A percentile compares a stretch with the other conserved stretches of the same genome.
These are phyloP conservation scores for Pythium aristosporum DNA, from an alignment of 352 stramenopile species.

Conservation along the genomic window DNA sequence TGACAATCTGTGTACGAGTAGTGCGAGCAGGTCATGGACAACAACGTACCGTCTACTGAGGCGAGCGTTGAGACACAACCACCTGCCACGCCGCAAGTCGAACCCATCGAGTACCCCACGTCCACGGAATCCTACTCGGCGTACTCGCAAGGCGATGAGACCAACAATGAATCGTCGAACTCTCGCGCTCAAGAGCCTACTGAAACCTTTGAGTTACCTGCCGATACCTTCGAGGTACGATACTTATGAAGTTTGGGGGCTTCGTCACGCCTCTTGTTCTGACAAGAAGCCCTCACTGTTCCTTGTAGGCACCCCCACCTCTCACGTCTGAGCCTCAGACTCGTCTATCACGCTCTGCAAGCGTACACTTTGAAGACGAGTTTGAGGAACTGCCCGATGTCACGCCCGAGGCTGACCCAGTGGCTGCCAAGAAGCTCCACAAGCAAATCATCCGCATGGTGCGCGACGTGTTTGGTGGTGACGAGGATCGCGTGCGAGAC, in stretches of 20 bases:
- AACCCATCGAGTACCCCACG: not conserved
- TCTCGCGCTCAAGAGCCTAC: not conserved
- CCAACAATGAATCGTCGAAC: slow-evolving; percentile 2
- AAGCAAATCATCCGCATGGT: slow-evolving; percentile 71
- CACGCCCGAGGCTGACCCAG: slow-evolving; percentile 49
- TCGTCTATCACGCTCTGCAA: slow-evolving; percentile 9
- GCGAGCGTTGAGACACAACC: not conserved
- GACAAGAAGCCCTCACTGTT: not conserved
- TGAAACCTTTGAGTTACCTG: not conserved
- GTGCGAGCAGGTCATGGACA: slow-evolving; percentile 17
- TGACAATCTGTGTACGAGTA: not conserved
- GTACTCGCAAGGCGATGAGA: slow-evolving; percentile 6
- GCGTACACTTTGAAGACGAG: slow-evolving; percentile 43
- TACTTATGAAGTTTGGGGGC: not conserved
- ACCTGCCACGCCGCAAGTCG: not conserved
- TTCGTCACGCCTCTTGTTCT: not conserved
- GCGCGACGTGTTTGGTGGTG: slow-evolving; percentile 51
- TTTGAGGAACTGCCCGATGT: slow-evolving; percentile 56
- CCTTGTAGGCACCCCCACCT: slow-evolving; percentile 1
- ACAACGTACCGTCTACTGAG: not conserved
- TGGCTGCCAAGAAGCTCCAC: slow-evolving; percentile 67
- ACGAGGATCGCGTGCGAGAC: slow-evolving; percentile 74
- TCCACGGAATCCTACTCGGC: slow-evolving; percentile 2
- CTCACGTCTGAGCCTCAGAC: slow-evolving; percentile 2
- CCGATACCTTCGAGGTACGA: slow-evolving; percentile 1